Percentiles rank a stretch among this genome's conserved stretches.
phyloP scores from a whole-genome alignment of 1,139 yeast species.

The Geotrichum europaeum region DNA sequence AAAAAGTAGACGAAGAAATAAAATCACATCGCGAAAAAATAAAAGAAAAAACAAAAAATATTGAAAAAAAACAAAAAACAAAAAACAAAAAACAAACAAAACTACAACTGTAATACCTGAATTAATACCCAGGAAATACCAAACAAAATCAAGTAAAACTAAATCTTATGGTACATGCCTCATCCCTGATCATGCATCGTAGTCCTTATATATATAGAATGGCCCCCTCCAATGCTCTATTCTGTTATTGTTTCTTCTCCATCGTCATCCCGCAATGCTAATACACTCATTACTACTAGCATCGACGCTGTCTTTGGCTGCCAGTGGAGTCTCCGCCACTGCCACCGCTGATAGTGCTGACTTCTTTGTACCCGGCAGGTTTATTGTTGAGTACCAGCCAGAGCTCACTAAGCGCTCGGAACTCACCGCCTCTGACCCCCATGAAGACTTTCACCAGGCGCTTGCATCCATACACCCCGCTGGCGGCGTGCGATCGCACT shows the following conservation, averaged over 20 bases:
- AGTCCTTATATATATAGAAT: background rate
- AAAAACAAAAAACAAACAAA: background rate
- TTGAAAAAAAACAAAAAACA: background rate
- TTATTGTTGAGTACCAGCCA: conserved; percentile 3
- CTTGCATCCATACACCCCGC: background rate
- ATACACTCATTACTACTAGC: background rate
- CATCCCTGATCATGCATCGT: background rate
- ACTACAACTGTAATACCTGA: background rate
- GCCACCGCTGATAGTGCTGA: background rate
- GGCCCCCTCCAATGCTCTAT: background rate
- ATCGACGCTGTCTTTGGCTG: background rate
- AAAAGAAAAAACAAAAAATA: background rate
- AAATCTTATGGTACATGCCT: background rate
- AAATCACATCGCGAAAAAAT: background rate
- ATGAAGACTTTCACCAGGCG: conserved; percentile 1
- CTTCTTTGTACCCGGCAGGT: background rate
- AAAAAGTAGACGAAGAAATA: background rate
- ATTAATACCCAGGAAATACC: background rate
- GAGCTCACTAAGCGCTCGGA: conserved; percentile 1
- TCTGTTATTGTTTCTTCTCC: background rate
- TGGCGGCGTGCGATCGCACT: conserved; percentile 3
- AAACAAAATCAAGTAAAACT: background rate
- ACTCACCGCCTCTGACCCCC: background rate
- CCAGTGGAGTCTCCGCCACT: background rate
- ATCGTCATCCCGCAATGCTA: background rate